Evolutionary conservation across 2,329 filamentous ascomycete genomes (phyloP).

Genomic region (Aspergillus aculeatinus): DNA sequence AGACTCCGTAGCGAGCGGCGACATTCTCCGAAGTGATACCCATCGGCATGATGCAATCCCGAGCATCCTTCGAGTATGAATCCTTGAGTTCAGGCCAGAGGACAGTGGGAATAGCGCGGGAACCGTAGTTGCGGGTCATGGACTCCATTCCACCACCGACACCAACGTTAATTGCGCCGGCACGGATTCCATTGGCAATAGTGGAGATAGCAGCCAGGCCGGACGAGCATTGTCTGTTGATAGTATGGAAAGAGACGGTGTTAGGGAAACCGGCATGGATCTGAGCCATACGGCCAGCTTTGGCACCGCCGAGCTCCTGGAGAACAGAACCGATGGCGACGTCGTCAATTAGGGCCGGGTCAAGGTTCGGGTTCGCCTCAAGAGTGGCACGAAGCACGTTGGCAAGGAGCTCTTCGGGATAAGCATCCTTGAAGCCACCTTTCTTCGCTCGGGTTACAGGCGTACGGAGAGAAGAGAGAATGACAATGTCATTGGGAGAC

Average conservation of each 20-base stretch:
- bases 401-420: conserved; percentile 82
- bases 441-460: conserved; percentile 81
- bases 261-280: conserved; percentile 77
- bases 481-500: conserved; percentile 76
- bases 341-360: conserved; percentile 70
- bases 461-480: conserved; percentile 87
- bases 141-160: conserved; percentile 92
- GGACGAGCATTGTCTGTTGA: conserved; percentile 83
- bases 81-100: conserved; percentile 73
- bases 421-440: conserved; percentile 80
- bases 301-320: conserved; percentile 84
- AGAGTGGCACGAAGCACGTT: conserved; percentile 66
- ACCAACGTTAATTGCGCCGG: conserved; percentile 69
- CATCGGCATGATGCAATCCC: conserved; percentile 93
- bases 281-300: conserved; percentile 87
- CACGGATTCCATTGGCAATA: conserved; percentile 72
- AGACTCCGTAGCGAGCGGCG: conserved; percentile 71
- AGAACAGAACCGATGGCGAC: conserved; percentile 85
- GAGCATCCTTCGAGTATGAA: conserved; percentile 64
- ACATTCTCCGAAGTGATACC: conserved; percentile 89
- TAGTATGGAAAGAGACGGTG: conserved; percentile 74
- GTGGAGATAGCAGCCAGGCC: conserved; percentile 74
- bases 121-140: conserved; percentile 91
- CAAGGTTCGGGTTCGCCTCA: conserved; percentile 68
- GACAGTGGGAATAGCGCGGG: conserved; percentile 76